Evolutionary conservation across 1,139 yeast genomes (phyloP).

Genomic region (Kurtzmaniella quercitrusa): DNA sequence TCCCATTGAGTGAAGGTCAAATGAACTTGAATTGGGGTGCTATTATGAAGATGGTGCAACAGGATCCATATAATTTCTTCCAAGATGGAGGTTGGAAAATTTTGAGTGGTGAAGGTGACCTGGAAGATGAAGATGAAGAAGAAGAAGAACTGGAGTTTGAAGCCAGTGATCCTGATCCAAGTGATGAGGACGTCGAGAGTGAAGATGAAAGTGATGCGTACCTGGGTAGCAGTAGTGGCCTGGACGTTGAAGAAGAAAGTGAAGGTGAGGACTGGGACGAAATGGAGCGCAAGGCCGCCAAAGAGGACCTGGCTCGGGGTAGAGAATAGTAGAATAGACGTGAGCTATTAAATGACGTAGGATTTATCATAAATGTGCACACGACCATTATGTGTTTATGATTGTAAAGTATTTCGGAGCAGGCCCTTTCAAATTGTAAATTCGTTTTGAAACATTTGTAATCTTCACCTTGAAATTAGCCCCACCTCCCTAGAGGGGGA

Average conservation of each 20-base stretch:
- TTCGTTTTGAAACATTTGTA: too few relatives aligned
- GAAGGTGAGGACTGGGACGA: constrained; percentile 78
- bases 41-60: constrained; percentile 88
- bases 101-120: constrained; percentile 69
- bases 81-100: constrained; percentile 95
- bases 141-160: constrained; percentile 59
- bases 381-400: background rate
- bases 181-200: constrained; percentile 68
- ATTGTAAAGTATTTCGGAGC: too few relatives aligned
- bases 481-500: too few relatives aligned
- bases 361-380: background rate
- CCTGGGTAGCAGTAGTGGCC: constrained; percentile 35
- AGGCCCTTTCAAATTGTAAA: too few relatives aligned
- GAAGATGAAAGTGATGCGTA: constrained; percentile 48
- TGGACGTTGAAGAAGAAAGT: constrained; percentile 39
- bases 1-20: constrained; percentile 92
- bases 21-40: constrained; percentile 94
- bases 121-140: constrained; percentile 60
- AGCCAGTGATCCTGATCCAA: constrained; percentile 63
- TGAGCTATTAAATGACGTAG: background rate
- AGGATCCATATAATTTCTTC: constrained; percentile 94
- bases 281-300: constrained; percentile 65
- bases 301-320: constrained; percentile 34
- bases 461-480: too few relatives aligned
- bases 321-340: constrained; percentile 15